Evolutionary conservation across 2,329 filamentous ascomycete genomes (phyloP), one percentile per base, ranked within the genome.

Genomic region (Colletotrichum filicis): DNA sequence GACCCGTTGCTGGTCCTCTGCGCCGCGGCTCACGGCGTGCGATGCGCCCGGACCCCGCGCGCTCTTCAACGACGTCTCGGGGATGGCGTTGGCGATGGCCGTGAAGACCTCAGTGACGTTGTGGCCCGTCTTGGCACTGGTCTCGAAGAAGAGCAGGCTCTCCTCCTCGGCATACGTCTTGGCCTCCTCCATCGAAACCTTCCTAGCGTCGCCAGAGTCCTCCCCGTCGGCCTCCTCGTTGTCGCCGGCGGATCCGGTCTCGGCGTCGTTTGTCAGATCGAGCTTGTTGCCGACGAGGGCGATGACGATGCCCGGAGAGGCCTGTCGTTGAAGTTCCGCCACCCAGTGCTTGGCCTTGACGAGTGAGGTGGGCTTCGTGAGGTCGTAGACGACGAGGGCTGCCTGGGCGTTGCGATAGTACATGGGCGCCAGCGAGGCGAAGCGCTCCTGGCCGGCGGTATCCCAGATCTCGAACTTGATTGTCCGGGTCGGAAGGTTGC

Each of bases 331-430:
- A 70, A 99, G 90, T 85, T 99, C 96, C 69, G 96, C 96, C 68
- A 99, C 95, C 96, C 96, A 99, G 88, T 98, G 96, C 86, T 97
- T 97, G 66, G 97, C 97, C 87, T 99, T 98, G 84, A 95, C 92
- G 78, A 99, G 92, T 60, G 95, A 98, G 62, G 95, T 97, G 56
- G 95, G 94, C 85, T 98, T 98, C 75, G 97, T 99, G 79, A 99
- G 92, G 82, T 99, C 96, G 90, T 98, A 99, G 82, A 98, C 96
- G 75, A 99, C 96, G 77, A 99, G 93, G 16, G 97, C 97, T 76
- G 95, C 95, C 86, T 98, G 96, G 64, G 97, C 97, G 83, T 99
- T 98, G 85, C 96, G 95, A 88, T 98, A 98, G 90, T 99, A 99
- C 97, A 98, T 98, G 79, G 96, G 97, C 65, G 97, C 97, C 74